Conservation (phyloP, 495 filamentous ascomycete species). For the Xylaria flabelliformis region DNA sequence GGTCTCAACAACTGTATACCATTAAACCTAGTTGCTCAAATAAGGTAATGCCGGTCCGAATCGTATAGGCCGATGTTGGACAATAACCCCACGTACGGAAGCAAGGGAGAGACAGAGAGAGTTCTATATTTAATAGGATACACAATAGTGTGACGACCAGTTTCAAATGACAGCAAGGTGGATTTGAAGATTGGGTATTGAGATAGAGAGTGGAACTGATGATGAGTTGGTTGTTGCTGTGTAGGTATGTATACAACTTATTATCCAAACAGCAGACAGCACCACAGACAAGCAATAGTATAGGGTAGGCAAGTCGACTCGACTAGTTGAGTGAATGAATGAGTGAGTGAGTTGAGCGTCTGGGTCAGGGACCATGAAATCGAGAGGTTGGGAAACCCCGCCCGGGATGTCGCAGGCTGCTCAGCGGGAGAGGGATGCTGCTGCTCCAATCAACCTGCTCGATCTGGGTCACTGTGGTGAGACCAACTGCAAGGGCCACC, state of each 20-base stretch:
- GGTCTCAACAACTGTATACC: not conserved
- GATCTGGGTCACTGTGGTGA: constrained; percentile 27
- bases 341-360: not conserved
- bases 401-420: constrained; percentile 27
- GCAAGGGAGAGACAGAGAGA: not conserved
- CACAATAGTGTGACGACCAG: constrained; percentile 1
- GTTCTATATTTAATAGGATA: not conserved
- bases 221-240: constrained; percentile 15
- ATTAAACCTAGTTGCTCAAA: constrained; percentile 6
- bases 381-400: constrained; percentile 52
- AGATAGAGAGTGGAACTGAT: constrained; percentile 18
- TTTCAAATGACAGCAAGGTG: constrained; percentile 23
- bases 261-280: not conserved
- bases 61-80: constrained; percentile 5
- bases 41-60: constrained; percentile 13
- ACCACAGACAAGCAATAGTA: not conserved
- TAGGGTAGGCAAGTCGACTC: not conserved
- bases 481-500: constrained; percentile 29
- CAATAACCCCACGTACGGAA: not conserved
- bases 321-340: not conserved
- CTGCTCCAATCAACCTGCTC: constrained; percentile 24
- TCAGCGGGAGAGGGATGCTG: constrained; percentile 24
- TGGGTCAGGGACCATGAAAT: constrained; percentile 37
- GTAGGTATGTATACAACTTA: not conserved
- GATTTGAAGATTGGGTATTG: constrained; percentile 21